Percentiles rank a stretch among this genome's conserved stretches.
Evolutionary conservation across 2,329 filamentous ascomycete genomes (phyloP).

Genomic region (Diaporthe destruens): DNA sequence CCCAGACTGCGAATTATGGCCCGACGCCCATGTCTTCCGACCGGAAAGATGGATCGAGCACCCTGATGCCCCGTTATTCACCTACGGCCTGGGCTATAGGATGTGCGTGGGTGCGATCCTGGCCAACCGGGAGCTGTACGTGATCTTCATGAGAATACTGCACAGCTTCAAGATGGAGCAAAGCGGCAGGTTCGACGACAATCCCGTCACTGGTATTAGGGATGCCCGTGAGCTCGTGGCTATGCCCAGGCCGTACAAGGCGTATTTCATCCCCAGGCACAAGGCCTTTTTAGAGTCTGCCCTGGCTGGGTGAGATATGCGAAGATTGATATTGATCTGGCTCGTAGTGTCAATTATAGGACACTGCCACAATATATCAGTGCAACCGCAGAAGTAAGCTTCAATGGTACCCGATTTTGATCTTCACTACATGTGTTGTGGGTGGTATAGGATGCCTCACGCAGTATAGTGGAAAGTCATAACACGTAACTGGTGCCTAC

Average conservation of each 20-base stretch:
- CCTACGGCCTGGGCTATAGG: not conserved
- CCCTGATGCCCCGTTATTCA: conserved; percentile 1
- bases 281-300: not conserved
- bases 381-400: not conserved
- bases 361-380: too few relatives aligned
- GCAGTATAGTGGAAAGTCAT: too few relatives aligned
- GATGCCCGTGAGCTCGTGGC: conserved; percentile 8
- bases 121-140: not conserved
- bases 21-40: not conserved
- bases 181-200: not conserved
- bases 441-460: not conserved
- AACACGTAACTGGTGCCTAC: too few relatives aligned
- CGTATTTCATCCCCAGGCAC: conserved; percentile 4
- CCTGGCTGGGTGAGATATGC: not conserved
- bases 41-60: conserved; percentile 18
- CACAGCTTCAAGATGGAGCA: conserved; percentile 18
- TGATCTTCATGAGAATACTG: conserved; percentile 10
- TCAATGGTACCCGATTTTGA: not conserved
- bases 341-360: too few relatives aligned
- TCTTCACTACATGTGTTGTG: not conserved
- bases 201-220: not conserved
- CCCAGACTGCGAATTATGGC: not conserved
- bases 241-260: conserved; percentile 13
- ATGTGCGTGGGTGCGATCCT: conserved; percentile 6
- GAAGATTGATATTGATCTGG: not conserved